A percentile compares a stretch with the other conserved stretches of the same genome.
These are phyloP conservation scores for Venturia oleaginea DNA, from an alignment of 2,329 filamentous ascomycete species.

Conservation along the genomic window DNA sequence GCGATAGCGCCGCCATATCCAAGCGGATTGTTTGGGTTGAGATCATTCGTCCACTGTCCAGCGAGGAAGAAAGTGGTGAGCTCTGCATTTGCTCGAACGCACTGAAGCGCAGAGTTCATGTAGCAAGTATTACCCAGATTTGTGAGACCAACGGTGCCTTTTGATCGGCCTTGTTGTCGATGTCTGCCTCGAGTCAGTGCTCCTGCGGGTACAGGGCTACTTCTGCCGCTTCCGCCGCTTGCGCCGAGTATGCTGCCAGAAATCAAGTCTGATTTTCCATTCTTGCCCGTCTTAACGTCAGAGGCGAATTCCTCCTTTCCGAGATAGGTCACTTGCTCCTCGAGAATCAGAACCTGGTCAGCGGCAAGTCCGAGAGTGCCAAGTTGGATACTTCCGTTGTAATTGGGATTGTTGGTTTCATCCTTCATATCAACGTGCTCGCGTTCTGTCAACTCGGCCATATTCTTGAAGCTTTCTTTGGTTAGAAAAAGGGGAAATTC, in stretches of 20 bases:
- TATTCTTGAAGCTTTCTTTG: slow-evolving; percentile 50
- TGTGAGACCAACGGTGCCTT: slow-evolving; percentile 65
- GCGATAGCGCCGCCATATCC: slow-evolving; percentile 81
- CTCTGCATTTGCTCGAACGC: slow-evolving; percentile 86
- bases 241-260: slow-evolving; percentile 24
- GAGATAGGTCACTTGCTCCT: slow-evolving; percentile 34
- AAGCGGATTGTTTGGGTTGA: slow-evolving; percentile 78
- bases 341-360: slow-evolving; percentile 71
- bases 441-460: slow-evolving; percentile 55
- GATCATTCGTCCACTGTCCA: slow-evolving; percentile 56
- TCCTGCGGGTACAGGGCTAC: slow-evolving; percentile 55
- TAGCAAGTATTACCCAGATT: slow-evolving; percentile 98
- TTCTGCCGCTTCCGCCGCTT: slow-evolving; percentile 47
- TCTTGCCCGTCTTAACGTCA: slow-evolving; percentile 37
- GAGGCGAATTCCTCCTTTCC: slow-evolving; percentile 36
- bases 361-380: slow-evolving; percentile 58
- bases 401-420: slow-evolving; percentile 62
- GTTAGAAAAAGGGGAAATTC: slow-evolving; percentile 47
- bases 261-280: slow-evolving; percentile 37
- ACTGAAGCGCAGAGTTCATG: slow-evolving; percentile 97
- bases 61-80: slow-evolving; percentile 73
- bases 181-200: slow-evolving; percentile 66
- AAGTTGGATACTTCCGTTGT: slow-evolving; percentile 64
- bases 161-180: slow-evolving; percentile 45
- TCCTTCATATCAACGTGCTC: slow-evolving; percentile 59